These are phyloP conservation scores for Solanum peruvianum DNA, from an alignment of 257 asterid genomes.

Conservation along the genomic window DNA sequence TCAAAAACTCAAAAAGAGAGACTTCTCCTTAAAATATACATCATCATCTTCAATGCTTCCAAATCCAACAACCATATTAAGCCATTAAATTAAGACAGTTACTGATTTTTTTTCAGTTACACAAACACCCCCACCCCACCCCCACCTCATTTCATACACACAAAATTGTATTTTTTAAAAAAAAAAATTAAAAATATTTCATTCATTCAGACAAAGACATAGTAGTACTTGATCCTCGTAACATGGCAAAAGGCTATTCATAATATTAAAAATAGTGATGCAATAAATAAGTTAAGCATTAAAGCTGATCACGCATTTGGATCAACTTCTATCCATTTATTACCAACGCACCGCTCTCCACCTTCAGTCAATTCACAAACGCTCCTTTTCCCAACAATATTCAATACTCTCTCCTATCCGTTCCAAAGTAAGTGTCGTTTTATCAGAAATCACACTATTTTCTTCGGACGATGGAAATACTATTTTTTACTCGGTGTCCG, in stretches of 20 bases:
- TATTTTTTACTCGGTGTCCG: no score
- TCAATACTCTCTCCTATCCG: not conserved
- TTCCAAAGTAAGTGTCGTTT: not conserved
- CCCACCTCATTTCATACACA: not conserved
- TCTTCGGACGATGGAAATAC: rapidly evolving
- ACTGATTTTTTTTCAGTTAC: not conserved
- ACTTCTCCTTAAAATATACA: not conserved
- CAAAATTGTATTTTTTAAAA: no score
- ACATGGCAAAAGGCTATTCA: not conserved
- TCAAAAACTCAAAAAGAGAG: not conserved
- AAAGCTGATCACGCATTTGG: not conserved
- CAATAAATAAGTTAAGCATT: not conserved
- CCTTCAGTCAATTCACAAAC: not conserved
- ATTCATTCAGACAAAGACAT: not conserved
- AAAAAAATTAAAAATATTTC: not conserved
- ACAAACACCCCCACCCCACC: not conserved
- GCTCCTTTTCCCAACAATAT: not conserved
- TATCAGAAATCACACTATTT: no score
- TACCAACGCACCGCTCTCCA: not conserved
- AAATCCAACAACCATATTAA: not conserved
- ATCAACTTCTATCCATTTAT: not conserved
- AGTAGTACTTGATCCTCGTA: not conserved
- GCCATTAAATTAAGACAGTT: not conserved
- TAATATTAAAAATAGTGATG: not conserved
- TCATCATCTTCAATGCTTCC: not conserved